These are phyloP conservation scores for Tuber umbilicatum DNA, from an alignment of 495 filamentous ascomycete genomes.

Conservation along the genomic window DNA sequence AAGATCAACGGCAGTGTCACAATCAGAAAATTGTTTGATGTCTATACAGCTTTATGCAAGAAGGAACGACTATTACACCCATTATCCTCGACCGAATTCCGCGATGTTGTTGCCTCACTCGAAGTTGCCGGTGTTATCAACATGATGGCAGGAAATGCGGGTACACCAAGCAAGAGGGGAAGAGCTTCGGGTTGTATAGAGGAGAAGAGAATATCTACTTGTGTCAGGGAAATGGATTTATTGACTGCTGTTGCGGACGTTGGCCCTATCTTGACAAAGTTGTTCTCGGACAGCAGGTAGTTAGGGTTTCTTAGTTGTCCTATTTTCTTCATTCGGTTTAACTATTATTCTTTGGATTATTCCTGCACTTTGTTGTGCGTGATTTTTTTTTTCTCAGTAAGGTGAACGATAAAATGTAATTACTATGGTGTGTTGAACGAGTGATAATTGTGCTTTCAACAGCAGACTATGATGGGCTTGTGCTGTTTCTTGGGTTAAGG, in stretches of 20 bases:
- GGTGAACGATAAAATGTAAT: background rate
- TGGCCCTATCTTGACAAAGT: constrained; percentile 44
- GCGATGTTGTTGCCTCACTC: constrained; percentile 82
- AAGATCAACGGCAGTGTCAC: constrained; percentile 56
- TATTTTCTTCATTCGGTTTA: background rate
- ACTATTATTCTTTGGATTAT: background rate
- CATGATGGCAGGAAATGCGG: constrained; percentile 53
- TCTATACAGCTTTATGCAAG: constrained; percentile 73
- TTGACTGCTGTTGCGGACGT: constrained; percentile 62
- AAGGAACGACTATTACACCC: constrained; percentile 78
- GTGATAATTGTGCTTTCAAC: background rate
- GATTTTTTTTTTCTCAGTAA: background rate
- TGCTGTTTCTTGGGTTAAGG: background rate
- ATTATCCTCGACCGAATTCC: constrained; percentile 79
- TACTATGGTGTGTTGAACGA: background rate
- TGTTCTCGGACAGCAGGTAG: constrained; percentile 19
- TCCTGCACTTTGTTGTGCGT: background rate
- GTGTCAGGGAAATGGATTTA: constrained; percentile 71
- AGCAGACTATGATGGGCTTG: background rate
- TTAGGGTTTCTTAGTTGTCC: background rate
- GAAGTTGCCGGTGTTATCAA: constrained; percentile 73
- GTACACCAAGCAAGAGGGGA: constrained; percentile 55
- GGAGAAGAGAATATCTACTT: constrained; percentile 66
- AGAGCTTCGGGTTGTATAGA: constrained; percentile 49
- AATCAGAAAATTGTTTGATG: constrained; percentile 70